A percentile compares a stretch with the other conserved stretches of the same genome.
phyloP scores from a whole-genome alignment of 1,284 basidiomycete species.

The Leccinum variabile region DNA sequence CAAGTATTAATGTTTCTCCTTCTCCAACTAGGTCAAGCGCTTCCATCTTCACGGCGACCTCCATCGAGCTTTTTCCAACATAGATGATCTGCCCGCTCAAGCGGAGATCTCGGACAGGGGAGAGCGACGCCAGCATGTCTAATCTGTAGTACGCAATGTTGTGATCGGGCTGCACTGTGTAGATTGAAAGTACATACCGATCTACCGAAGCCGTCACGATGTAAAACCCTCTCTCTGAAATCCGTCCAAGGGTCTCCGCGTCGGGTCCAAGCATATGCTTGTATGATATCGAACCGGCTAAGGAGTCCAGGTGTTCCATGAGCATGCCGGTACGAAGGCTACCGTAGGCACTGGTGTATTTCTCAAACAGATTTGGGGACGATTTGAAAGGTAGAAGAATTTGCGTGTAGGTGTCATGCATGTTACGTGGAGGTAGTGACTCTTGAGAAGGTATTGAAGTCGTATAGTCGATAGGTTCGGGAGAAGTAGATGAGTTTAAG shows the following conservation, averaged over 20 bases:
- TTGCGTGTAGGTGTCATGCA: conserved; percentile 73
- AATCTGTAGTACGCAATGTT: conserved; percentile 40
- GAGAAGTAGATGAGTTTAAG: conserved; percentile 35
- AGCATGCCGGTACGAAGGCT: conserved; percentile 68
- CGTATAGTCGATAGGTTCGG: conserved; percentile 14
- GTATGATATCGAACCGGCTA: conserved; percentile 82
- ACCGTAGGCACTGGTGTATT: conserved; percentile 68
- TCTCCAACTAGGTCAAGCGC: conserved; percentile 47
- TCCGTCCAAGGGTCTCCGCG: conserved; percentile 50
- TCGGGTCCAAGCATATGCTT: conserved; percentile 74
- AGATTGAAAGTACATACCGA: conserved; percentile 41
- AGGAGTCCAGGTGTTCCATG: conserved; percentile 77
- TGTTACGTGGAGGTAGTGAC: conserved; percentile 47
- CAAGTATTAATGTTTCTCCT: conserved; percentile 66
- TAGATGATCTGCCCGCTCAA: conserved; percentile 81
- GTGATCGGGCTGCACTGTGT: neutral
- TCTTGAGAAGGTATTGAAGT: conserved; percentile 22
- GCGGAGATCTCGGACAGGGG: conserved; percentile 64
- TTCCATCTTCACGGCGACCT: conserved; percentile 83
- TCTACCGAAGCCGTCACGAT: conserved; percentile 83
- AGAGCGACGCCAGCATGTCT: conserved; percentile 60
- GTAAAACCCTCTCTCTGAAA: conserved; percentile 69
- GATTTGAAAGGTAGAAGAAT: conserved; percentile 62
- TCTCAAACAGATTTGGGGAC: conserved; percentile 56
- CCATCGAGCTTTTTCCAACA: conserved; percentile 76